These are phyloP conservation scores for Starmerella sirachaensis DNA, from an alignment of 805 yeast species.

Conservation along the genomic window DNA sequence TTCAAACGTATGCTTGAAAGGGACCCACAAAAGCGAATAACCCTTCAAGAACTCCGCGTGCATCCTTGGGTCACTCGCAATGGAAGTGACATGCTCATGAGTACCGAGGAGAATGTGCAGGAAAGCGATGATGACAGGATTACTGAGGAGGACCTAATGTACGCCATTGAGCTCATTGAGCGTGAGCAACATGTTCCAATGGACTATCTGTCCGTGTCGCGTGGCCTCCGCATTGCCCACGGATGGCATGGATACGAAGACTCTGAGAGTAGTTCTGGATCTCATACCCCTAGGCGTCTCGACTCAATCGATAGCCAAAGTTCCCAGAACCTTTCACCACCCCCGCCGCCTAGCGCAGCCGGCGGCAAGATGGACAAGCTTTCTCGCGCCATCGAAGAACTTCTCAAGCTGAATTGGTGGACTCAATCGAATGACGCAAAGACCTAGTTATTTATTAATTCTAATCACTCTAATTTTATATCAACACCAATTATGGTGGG, in stretches of 20 bases:
- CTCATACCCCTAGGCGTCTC: slow-evolving; percentile 7
- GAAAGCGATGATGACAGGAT: slow-evolving; percentile 25
- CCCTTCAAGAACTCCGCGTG: slow-evolving; percentile 53
- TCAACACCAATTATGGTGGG: neutral
- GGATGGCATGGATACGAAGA: slow-evolving; percentile 27
- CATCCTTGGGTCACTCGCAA: slow-evolving; percentile 52
- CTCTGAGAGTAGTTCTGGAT: slow-evolving; percentile 7
- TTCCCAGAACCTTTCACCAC: too few relatives aligned
- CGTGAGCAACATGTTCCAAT: slow-evolving; percentile 9
- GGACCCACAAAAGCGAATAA: slow-evolving; percentile 53
- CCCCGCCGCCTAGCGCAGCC: slow-evolving; percentile 3
- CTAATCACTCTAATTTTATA: neutral
- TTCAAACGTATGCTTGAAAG: slow-evolving; percentile 50
- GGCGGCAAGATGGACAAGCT: slow-evolving; percentile 24
- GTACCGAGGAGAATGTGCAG: slow-evolving; percentile 28
- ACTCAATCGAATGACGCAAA: neutral
- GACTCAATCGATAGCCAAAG: slow-evolving; percentile 5
- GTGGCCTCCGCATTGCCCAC: slow-evolving; percentile 23
- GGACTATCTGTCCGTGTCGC: slow-evolving; percentile 14
- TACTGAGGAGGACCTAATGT: slow-evolving; percentile 29
- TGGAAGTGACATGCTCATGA: slow-evolving; percentile 28
- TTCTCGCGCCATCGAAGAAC: slow-evolving; percentile 27
- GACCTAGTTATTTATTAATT: neutral
- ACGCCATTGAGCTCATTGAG: slow-evolving; percentile 29
- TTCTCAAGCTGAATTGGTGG: slow-evolving; percentile 17